Percentiles rank a stretch among this genome's conserved stretches.
Evolutionary conservation across 2,329 filamentous ascomycete species (phyloP).

Genomic region (Hypoxylon sp.): DNA sequence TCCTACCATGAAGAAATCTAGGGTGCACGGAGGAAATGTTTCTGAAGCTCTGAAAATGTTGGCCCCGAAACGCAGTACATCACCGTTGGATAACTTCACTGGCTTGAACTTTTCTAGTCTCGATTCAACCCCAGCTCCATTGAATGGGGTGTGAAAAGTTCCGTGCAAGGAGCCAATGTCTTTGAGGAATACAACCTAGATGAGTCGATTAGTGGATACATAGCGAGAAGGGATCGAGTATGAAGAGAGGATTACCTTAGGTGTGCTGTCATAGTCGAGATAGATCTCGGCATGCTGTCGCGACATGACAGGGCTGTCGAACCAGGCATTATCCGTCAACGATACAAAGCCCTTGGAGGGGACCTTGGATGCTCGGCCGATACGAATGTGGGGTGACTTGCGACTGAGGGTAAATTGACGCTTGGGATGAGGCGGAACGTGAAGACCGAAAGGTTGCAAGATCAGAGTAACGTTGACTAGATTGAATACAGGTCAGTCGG

Average conservation of each 20-base stretch:
- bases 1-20: constrained; percentile 46
- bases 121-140: constrained; percentile 33
- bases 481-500: constrained; percentile 1
- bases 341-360: constrained; percentile 53
- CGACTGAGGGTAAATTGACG: constrained; percentile 46
- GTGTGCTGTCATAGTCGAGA: constrained; percentile 50
- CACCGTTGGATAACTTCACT: constrained; percentile 46
- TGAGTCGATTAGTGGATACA: constrained; percentile 39
- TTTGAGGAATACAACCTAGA: constrained; percentile 54
- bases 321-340: constrained; percentile 66
- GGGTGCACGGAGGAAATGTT: constrained; percentile 51
- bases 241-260: constrained; percentile 58
- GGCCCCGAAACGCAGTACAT: constrained; percentile 51
- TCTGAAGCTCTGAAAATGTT: constrained; percentile 50
- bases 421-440: constrained; percentile 20
- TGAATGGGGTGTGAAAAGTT: constrained; percentile 54
- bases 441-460: constrained; percentile 17
- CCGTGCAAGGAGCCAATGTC: constrained; percentile 63
- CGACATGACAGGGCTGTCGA: constrained; percentile 77
- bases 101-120: constrained; percentile 35
- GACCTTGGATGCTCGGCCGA: constrained; percentile 59
- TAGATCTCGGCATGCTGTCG: constrained; percentile 68
- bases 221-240: neutral
- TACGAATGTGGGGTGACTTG: constrained; percentile 38
- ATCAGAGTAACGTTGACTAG: constrained; percentile 39